A percentile compares a stretch with the other conserved stretches of the same genome.
phyloP scores from a whole-genome alignment of 2,329 filamentous ascomycete genomes.

The Penicillium sp. region DNA sequence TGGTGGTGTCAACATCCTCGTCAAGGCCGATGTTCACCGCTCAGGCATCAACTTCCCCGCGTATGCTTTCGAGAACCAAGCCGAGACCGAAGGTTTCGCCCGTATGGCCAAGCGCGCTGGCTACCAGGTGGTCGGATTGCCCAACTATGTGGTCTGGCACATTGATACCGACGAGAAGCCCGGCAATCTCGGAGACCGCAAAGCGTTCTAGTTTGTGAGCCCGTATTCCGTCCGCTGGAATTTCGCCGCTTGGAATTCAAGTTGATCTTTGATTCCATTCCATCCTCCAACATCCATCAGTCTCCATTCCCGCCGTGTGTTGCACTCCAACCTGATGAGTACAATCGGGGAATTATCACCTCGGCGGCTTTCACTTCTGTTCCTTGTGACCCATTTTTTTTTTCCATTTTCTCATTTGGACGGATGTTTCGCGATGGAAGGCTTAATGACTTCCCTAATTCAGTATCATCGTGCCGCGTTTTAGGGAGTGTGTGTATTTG shows the following conservation, averaged over 20 bases:
- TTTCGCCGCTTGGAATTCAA: slow-evolving; percentile 15
- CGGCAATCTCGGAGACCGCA: slow-evolving; percentile 61
- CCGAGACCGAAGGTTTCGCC: slow-evolving; percentile 96
- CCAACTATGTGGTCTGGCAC: slow-evolving; percentile 99
- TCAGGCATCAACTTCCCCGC: slow-evolving; percentile 96
- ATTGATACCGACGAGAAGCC: slow-evolving; percentile 94
- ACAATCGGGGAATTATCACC: not conserved
- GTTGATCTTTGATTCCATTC: slow-evolving; percentile 25
- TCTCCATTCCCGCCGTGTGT: slow-evolving; percentile 11
- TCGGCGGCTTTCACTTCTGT: slow-evolving; percentile 15
- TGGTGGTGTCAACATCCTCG: slow-evolving; percentile 93
- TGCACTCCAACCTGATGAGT: not conserved
- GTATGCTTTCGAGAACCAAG: slow-evolving; percentile 97
- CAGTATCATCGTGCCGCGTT: slow-evolving; percentile 33
- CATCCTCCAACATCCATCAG: slow-evolving; percentile 18
- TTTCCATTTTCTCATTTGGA: slow-evolving; percentile 15
- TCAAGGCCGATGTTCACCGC: slow-evolving; percentile 96
- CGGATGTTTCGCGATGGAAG: slow-evolving; percentile 28
- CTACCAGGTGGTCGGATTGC: slow-evolving; percentile 86
- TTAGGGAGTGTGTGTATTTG: slow-evolving; percentile 31
- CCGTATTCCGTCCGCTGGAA: slow-evolving; percentile 11
- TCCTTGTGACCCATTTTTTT: slow-evolving; percentile 16
- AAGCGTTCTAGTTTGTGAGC: slow-evolving; percentile 35
- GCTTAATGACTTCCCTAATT: slow-evolving; percentile 38
- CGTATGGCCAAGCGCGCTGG: slow-evolving; percentile 98